Percentiles rank a stretch among this genome's conserved stretches.
Evolutionary conservation across 2,329 filamentous ascomycete genomes (phyloP).

Genomic region (Cladophialophora chaetospira): DNA sequence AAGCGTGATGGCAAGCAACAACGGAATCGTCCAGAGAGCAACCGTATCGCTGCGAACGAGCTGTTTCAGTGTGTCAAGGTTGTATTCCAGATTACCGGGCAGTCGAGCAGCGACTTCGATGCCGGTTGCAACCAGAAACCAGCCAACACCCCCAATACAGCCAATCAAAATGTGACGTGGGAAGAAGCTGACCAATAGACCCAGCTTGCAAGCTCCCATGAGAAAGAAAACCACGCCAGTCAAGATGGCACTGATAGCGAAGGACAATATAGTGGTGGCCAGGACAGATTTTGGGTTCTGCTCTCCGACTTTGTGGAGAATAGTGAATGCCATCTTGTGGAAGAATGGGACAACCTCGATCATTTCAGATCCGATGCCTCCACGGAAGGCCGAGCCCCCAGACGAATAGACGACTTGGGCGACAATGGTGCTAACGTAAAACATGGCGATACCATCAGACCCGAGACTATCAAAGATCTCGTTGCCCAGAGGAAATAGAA

Average conservation of each 20-base stretch:
- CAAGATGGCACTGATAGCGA: conserved; percentile 84
- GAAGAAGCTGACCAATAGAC: conserved; percentile 94
- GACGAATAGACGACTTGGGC: conserved; percentile 87
- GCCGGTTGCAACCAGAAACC: conserved; percentile 88
- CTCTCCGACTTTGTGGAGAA: conserved; percentile 74
- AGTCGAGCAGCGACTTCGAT: conserved; percentile 91
- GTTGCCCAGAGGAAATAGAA: conserved; percentile 87
- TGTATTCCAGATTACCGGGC: conserved; percentile 80
- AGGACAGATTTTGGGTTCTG: conserved; percentile 83
- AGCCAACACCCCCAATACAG: conserved; percentile 95
- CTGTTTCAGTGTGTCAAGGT: conserved; percentile 72
- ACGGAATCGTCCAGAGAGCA: conserved; percentile 78
- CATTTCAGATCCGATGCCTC: conserved; percentile 92
- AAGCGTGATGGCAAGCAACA: conserved; percentile 73
- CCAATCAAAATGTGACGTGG: conserved; percentile 94
- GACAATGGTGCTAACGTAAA: conserved; percentile 96
- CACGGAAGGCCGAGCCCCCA: conserved; percentile 82
- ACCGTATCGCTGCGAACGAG: conserved; percentile 74
- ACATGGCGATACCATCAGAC: conserved; percentile 94
- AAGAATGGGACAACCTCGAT: conserved; percentile 99
- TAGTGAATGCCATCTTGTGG: conserved; percentile 94
- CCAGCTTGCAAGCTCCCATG: conserved; percentile 83
- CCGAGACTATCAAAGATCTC: conserved; percentile 83
- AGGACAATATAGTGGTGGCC: conserved; percentile 90
- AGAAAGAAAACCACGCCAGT: conserved; percentile 90